Conservation (phyloP, 805 yeast genomes). For the Wickerhamiella siamensis region DNA sequence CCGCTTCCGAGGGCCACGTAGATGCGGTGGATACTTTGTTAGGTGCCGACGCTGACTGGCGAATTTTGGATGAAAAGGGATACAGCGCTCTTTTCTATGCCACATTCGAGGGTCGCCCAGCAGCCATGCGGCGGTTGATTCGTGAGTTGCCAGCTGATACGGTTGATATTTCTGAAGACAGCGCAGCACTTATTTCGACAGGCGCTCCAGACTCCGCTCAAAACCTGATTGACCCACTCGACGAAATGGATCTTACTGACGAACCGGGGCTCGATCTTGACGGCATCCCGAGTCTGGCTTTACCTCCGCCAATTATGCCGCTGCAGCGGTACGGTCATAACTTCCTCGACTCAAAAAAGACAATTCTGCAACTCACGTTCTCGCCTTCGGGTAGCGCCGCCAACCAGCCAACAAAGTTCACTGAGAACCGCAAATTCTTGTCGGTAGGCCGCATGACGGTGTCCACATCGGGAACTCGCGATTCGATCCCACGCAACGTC, state of each 20-base stretch:
- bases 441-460: conserved; percentile 55
- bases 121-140: conserved; percentile 58
- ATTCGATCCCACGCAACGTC: conserved; percentile 77
- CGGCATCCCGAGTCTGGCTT: conserved; percentile 72
- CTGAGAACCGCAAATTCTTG: conserved; percentile 26
- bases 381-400: conserved; percentile 31
- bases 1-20: conserved; percentile 72
- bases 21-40: conserved; percentile 57
- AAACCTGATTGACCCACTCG: conserved; percentile 4
- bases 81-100: conserved; percentile 75
- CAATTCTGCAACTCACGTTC: conserved; percentile 63
- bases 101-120: conserved; percentile 84
- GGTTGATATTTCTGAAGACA: conserved; percentile 10
- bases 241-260: conserved; percentile 16
- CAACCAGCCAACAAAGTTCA: conserved; percentile 31
- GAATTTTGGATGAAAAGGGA: conserved; percentile 62
- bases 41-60: conserved; percentile 55
- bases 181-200: not conserved
- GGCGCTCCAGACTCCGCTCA: not conserved
- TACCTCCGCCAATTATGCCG: conserved; percentile 96
- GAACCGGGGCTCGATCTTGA: conserved; percentile 33
- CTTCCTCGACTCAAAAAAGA: conserved; percentile 70
- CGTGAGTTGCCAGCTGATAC: conserved; percentile 19
- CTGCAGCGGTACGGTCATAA: conserved; percentile 90
- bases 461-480: conserved; percentile 53